Conservation (phyloP, 768 basidiomycete genomes). For the Chalciporus piperatus region DNA sequence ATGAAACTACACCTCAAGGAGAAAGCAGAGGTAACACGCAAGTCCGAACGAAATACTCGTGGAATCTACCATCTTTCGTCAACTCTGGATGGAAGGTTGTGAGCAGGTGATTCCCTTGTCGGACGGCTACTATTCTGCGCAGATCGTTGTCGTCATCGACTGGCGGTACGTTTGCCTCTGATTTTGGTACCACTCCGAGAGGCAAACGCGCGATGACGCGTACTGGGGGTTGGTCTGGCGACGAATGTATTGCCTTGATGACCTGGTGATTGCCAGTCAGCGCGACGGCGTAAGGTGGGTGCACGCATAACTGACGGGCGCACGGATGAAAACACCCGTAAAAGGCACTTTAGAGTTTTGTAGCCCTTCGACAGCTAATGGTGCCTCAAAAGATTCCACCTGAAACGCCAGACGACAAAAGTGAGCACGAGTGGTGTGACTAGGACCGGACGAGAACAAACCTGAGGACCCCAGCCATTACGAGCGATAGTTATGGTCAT, state of each 20-base stretch:
- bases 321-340: slow-evolving; percentile 89
- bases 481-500: slow-evolving; percentile 77
- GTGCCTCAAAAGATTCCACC: slow-evolving; percentile 90
- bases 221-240: slow-evolving; percentile 53
- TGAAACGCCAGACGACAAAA: slow-evolving; percentile 28
- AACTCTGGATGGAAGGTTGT: slow-evolving; percentile 96
- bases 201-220: slow-evolving; percentile 72
- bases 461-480: slow-evolving; percentile 95
- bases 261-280: slow-evolving; percentile 44
- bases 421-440: not conserved
- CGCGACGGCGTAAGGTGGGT: not conserved
- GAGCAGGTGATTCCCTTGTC: slow-evolving; percentile 80
- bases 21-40: slow-evolving; percentile 51
- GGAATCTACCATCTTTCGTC: slow-evolving; percentile 82
- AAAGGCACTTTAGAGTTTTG: slow-evolving; percentile 61
- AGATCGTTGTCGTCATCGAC: slow-evolving; percentile 49
- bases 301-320: slow-evolving; percentile 56
- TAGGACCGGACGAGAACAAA: slow-evolving; percentile 25
- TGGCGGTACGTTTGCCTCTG: slow-evolving; percentile 34
- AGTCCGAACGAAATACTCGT: slow-evolving; percentile 83
- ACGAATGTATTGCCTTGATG: slow-evolving; percentile 48
- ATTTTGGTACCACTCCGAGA: slow-evolving; percentile 42
- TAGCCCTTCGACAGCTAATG: slow-evolving; percentile 62
- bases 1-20: slow-evolving; percentile 1
- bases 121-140: slow-evolving; percentile 75